Base-by-base conservation (phyloP, 345 rosid genomes). In the Citrus medica region DNA sequence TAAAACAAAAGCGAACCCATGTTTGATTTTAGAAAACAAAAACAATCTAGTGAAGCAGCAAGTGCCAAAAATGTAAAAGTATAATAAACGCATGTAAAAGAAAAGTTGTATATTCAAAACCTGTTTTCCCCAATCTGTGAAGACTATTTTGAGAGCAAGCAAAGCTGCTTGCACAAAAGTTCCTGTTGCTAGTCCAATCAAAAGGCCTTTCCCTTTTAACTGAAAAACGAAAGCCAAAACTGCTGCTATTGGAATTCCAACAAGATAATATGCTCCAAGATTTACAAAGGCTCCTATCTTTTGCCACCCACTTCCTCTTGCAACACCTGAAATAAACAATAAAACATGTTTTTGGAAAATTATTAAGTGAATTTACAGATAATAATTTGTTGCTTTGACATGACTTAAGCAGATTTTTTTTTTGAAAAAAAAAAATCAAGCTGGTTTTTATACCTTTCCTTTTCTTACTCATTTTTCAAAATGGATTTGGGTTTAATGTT, bases 241-340 rank as follows among this genome's bases (percentile, higher is more conserved):
- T 0, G 68, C 66, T 10, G 75, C 83, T 0, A 59, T 21, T 1
- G 84, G 88, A 63, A 79, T 60, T 30, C 88, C 92, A 4, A 81
- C 46, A 1, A 86, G 56, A 33, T 85, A 77, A 77, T 76, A 88
- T 16, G 89, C 86, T 5, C 83, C 87, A 5, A 88, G 79, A 62
- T 84, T 86, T 17, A 77, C 81, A 33, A 59, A 60, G 7, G 88
- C 88, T 22, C 90, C 90, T 1, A 78, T 61, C 13, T 79, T 80
- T 68, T 82, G 88, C 92, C 87, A 79, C 53, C 87, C 88, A 70
- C 91, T 74, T 74, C 89, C 89, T 59, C 92, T 82, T 2, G 79
- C 81, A 48, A 60, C 76, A 21, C 90, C 86, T 83, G 2, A 10
- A 2, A 10, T 40, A 46, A 46, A 46, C 17, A 46, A 46, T 46